Conservation (phyloP, 768 basidiomycete species). For the Krasilnikovozyma curviuscula region DNA sequence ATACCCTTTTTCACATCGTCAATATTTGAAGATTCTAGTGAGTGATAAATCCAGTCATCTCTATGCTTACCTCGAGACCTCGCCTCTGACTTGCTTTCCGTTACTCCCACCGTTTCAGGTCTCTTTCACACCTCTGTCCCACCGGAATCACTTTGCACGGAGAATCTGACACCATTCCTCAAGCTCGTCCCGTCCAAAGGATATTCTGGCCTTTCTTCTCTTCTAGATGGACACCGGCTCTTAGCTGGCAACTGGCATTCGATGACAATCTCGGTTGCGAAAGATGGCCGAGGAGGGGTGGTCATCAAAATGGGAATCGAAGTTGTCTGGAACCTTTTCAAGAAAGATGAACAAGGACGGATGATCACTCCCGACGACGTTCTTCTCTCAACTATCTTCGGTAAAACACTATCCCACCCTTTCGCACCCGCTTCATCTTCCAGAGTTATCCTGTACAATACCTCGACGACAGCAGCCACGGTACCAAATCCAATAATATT, state of each 20-base stretch:
- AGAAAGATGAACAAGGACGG: slow-evolving; percentile 12
- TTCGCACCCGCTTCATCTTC: background rate
- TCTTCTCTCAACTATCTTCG: too few relatives aligned
- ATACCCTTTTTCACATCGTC: slow-evolving; percentile 3
- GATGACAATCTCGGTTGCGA: slow-evolving; percentile 57
- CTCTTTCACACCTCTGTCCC: slow-evolving; percentile 15
- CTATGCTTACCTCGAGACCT: too few relatives aligned
- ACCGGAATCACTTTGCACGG: slow-evolving; percentile 83
- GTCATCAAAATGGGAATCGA: slow-evolving; percentile 52
- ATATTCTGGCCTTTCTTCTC: slow-evolving; percentile 55
- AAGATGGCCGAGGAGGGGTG: slow-evolving; percentile 29
- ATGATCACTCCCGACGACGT: too few relatives aligned
- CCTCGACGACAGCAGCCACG: too few relatives aligned
- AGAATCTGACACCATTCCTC: slow-evolving; percentile 88
- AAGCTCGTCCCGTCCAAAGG: slow-evolving; percentile 88
- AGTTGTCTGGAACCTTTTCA: slow-evolving; percentile 56
- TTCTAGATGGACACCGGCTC: slow-evolving; percentile 65
- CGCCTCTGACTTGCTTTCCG: too few relatives aligned
- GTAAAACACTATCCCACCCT: slow-evolving; percentile 10
- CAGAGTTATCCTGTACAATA: too few relatives aligned
- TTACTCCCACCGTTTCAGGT: too few relatives aligned
- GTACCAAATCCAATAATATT: too few relatives aligned
- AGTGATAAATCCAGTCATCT: too few relatives aligned
- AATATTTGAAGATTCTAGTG: too few relatives aligned
- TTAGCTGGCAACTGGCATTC: slow-evolving; percentile 89